Evolutionary conservation across 1,139 yeast species (phyloP), one percentile per base, ranked within the genome.

Genomic region (Nakaseomyces kungkrabaensis): DNA sequence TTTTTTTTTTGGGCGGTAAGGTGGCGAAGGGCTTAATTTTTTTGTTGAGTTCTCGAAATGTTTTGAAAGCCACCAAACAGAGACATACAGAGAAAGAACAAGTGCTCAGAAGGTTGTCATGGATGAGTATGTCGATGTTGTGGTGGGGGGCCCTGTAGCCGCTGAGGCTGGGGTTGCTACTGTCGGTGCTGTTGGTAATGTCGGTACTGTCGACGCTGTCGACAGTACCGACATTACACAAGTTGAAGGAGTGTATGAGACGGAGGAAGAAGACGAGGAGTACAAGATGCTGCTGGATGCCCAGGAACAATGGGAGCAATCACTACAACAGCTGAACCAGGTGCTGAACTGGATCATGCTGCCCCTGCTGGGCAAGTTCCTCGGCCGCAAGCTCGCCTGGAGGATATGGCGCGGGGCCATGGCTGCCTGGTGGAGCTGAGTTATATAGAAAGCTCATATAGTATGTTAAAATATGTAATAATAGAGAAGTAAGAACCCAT

Each of bases 251-350:
- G 36, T 9, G 2, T 6, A 25, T 1, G 42, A 38, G 31, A 44
- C n/a, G 22, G 52, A 34, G 22, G 48, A 41, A 22, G 55, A 34
- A 9, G 51, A 48, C 17, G 48, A 45, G 22, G 44, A 41, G 33
- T 41, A 41, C 33, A 34, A 32, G 43, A 38, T 27, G 45, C 50
- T 64, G 43, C 47, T 54, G 29, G 64, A 63, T 37, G 80, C 82
- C 1, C 81, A 79, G 57, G 74, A 76, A 55, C 85, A 81, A 55
- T 81, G 85, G 85, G 83, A 81, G 47, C 82, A 79, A 58, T 78
- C 82, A 51, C 58, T 81, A 52, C 69, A 69, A 49, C 85, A 81
- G 60, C 62, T 81, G 52, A 72, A 70, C 42, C 75, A 74, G 37
- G 71, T 80, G 47, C 62, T 80, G 43, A 75, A 74, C 54, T 71